Base-by-base conservation (phyloP, 768 basidiomycete species). In the Trametes sanguinea region DNA sequence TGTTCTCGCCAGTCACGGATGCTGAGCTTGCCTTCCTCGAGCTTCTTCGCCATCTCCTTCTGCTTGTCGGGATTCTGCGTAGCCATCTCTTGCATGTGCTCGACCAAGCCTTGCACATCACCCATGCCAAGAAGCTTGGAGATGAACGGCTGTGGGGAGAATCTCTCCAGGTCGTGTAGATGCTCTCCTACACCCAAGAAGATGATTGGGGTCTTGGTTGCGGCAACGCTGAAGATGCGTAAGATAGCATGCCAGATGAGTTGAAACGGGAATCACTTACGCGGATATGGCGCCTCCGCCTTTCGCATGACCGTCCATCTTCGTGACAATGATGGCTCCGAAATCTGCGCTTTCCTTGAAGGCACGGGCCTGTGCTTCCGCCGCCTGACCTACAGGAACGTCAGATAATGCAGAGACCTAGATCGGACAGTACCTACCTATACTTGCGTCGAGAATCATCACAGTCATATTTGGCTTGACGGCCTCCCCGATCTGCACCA, bases 231-330 rank as follows among this genome's bases (percentile, higher is more conserved):
- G 71, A 48, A 35, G 39, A 4, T 7, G 2, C 17, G 32, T 50
- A 33, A 44, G 22, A n/a, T 8, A 51, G 53, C 13, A 6, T 45
- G 42, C 35, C 22, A 29, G 17, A 8, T 3, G 47, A 14, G 7
- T 10, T 7, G 10, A 42, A n/a, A 37, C 11, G 30, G 14, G 16
- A 50, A n/a, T 4, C 22, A 82, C 94, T 62, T 77, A 98, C 96
- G 96, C 96, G 47, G 97, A 99, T 62, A 99, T 98, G 33, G 97
- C 97, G 27, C 97, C 97, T 74, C 97, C 97, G 58, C 97, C 97
- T 73, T 97, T 98, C 1, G 97, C 97, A 69, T 99, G 97, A 4
- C 97, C 97, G 68, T 99, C 97, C 88, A 99, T 94, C 77, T 99
- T 99, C 10, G 97, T 99, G 14, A 99, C 97, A 62, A 99, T 97